phyloP scores from a whole-genome alignment of 1,139 yeast genomes.

The Hyphopichia burtonii region DNA sequence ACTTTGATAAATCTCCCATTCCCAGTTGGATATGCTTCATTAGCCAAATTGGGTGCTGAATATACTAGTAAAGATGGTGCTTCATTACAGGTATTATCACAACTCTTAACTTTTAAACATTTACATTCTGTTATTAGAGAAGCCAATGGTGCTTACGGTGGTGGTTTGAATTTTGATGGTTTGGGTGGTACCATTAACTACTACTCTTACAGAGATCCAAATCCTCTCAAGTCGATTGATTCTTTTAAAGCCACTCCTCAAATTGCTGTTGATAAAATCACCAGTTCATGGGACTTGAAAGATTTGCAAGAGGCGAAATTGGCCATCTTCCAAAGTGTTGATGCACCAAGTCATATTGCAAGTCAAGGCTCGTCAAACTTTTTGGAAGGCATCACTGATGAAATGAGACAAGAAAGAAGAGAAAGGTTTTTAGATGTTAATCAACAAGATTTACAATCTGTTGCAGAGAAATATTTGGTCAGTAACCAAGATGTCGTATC shows the following conservation, averaged over 20 bases:
- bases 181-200: conserved; percentile 77
- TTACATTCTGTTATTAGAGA: conserved; percentile 90
- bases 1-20: conserved; percentile 74
- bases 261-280: conserved; percentile 49
- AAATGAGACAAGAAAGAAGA: conserved; percentile 78
- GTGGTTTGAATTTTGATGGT: conserved; percentile 84
- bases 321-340: conserved; percentile 85
- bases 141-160: conserved; percentile 97
- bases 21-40: conserved; percentile 83
- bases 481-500: conserved; percentile 34
- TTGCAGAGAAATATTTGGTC: conserved; percentile 58
- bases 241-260: conserved; percentile 59
- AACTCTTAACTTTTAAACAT: conserved; percentile 75
- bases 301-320: conserved; percentile 89
- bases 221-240: conserved; percentile 66
- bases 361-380: conserved; percentile 72
- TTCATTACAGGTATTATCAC: conserved; percentile 77
- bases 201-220: conserved; percentile 94
- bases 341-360: conserved; percentile 83
- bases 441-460: conserved; percentile 62
- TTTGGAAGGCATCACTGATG: conserved; percentile 71
- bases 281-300: conserved; percentile 45
- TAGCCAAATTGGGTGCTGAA: conserved; percentile 65
- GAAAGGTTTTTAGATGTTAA: conserved; percentile 66
- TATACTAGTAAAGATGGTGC: conserved; percentile 79